Percentiles rank a stretch among this genome's conserved stretches.
These are phyloP conservation scores for Paxillus rubicundulus DNA, from an alignment of 768 basidiomycete species.

Conservation along the genomic window DNA sequence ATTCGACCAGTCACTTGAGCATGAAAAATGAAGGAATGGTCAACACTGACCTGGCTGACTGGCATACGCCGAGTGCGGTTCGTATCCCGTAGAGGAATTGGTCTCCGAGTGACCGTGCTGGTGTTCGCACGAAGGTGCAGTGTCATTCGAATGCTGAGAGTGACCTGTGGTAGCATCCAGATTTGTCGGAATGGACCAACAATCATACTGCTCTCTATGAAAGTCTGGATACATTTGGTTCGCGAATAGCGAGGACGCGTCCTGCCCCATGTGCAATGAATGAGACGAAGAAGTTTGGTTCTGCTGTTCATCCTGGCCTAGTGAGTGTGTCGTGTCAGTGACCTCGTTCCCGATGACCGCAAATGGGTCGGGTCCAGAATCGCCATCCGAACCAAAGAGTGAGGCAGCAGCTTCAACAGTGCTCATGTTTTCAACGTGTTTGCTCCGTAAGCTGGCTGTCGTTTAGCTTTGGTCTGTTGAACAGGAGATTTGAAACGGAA, in stretches of 20 bases:
- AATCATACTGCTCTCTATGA: conserved; percentile 23
- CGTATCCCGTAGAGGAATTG: conserved; percentile 25
- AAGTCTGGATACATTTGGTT: conserved; percentile 29
- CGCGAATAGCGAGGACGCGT: conserved; percentile 40
- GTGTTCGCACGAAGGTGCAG: conserved; percentile 22
- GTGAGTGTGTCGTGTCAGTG: conserved; percentile 29
- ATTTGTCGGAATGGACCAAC: conserved; percentile 26
- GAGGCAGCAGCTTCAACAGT: conserved; percentile 76
- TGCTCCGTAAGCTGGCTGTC: conserved; percentile 7
- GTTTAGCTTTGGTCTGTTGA: conserved; percentile 14
- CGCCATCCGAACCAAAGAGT: conserved; percentile 66
- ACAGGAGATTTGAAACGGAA: conserved; percentile 1
- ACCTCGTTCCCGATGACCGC: conserved; percentile 49
- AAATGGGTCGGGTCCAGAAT: conserved; percentile 62
- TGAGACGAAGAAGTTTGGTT: conserved; percentile 20
- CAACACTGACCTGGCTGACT: conserved; percentile 24
- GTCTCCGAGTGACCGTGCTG: conserved; percentile 32
- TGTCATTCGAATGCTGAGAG: conserved; percentile 11
- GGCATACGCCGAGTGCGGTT: conserved; percentile 16
- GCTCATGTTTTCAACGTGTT: conserved; percentile 49
- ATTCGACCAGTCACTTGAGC: conserved; percentile 7
- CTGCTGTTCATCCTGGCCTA: conserved; percentile 20
- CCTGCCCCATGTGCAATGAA: conserved; percentile 32
- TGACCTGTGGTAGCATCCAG: conserved; percentile 14
- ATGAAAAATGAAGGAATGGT: background rate